phyloP scores from a whole-genome alignment of 352 stramenopile genomes.

The Blastocystis sp. region DNA sequence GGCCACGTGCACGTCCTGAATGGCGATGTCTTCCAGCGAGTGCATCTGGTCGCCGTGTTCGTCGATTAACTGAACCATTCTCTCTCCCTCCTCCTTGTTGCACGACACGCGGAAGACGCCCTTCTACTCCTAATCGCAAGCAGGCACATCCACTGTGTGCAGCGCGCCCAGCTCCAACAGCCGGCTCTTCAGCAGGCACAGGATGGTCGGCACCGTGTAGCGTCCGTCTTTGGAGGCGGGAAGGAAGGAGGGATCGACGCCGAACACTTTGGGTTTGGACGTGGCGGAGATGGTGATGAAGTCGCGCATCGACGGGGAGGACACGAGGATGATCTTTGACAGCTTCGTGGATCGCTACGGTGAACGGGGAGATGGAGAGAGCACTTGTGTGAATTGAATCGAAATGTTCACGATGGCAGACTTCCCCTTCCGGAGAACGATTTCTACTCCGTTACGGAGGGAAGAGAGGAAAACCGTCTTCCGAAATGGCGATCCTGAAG shows the following conservation, averaged over 20 bases:
- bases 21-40: neutral
- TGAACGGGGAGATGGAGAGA: neutral
- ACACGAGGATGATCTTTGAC: conserved; percentile 62
- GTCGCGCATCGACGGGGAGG: neutral
- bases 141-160: neutral
- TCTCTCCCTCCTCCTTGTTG: neutral
- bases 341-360: conserved; percentile 33
- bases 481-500: conserved; percentile 1
- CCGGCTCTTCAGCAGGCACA: conserved; percentile 34
- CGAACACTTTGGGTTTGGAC: conserved; percentile 54
- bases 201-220: neutral
- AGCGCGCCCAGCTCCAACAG: conserved; percentile 9
- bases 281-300: conserved; percentile 47
- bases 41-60: neutral
- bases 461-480: neutral
- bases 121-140: neutral
- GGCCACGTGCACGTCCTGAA: conserved; percentile 17
- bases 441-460: neutral
- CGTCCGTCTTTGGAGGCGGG: neutral
- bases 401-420: neutral
- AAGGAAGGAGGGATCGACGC: conserved; percentile 38
- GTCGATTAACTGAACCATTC: conserved; percentile 30
- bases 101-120: conserved; percentile 46
- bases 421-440: conserved; percentile 4
- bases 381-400: conserved; percentile 50